phyloP scores from a whole-genome alignment of 805 yeast species.

The Hanseniaspora hatyaiensis region DNA sequence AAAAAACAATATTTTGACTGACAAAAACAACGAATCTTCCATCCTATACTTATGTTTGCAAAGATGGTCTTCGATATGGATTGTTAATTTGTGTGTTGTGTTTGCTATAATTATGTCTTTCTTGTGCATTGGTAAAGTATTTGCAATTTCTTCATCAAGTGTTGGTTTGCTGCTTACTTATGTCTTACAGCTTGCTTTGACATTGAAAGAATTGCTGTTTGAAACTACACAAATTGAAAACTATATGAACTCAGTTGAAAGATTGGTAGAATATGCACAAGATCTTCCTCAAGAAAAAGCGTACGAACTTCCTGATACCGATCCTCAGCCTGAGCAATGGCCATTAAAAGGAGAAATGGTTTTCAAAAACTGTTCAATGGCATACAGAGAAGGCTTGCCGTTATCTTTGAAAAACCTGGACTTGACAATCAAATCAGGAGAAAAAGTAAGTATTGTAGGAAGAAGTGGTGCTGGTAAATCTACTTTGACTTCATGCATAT shows the following conservation, averaged over 20 bases:
- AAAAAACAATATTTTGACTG: constrained; percentile 40
- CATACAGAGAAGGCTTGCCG: constrained; percentile 44
- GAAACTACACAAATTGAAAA: constrained; percentile 46
- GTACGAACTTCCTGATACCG: constrained; percentile 31
- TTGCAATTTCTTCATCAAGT: constrained; percentile 45
- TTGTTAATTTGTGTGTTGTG: constrained; percentile 38
- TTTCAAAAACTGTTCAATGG: constrained; percentile 38
- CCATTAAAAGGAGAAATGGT: constrained; percentile 41
- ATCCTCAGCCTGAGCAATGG: constrained; percentile 38
- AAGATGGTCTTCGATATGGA: constrained; percentile 37
- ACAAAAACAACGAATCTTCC: constrained; percentile 44
- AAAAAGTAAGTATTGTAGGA: constrained; percentile 53
- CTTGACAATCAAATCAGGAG: constrained; percentile 38
- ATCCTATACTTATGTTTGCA: constrained; percentile 43
- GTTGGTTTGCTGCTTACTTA: constrained; percentile 53
- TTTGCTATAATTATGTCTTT: constrained; percentile 45
- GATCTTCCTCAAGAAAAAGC: constrained; percentile 62
- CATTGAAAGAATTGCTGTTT: constrained; percentile 41
- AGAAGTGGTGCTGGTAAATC: constrained; percentile 60
- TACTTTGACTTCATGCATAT: constrained; percentile 49
- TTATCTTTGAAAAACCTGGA: constrained; percentile 38
- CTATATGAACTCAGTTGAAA: constrained; percentile 49
- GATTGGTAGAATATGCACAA: constrained; percentile 53
- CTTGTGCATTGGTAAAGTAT: constrained; percentile 48
- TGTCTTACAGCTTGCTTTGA: constrained; percentile 47